phyloP scores from a whole-genome alignment of 2,329 filamentous ascomycete genomes.

The Apiospora rasikravindrae region DNA sequence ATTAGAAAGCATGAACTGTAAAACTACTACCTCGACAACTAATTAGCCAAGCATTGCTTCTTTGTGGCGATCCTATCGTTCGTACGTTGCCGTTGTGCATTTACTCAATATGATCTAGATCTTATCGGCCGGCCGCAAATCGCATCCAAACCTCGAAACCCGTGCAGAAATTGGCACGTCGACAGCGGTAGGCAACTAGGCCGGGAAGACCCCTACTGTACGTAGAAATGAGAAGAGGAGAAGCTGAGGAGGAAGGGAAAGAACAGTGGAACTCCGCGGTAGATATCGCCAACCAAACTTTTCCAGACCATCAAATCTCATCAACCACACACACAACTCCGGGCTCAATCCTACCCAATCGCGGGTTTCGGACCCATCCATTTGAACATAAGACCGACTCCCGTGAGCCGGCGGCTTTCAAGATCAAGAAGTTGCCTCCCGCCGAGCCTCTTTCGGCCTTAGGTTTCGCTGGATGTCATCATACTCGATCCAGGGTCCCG shows the following conservation, averaged over 20 bases:
- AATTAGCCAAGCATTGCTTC: not conserved
- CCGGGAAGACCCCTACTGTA: not conserved
- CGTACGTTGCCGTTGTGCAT: not conserved
- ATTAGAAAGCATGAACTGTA: not conserved
- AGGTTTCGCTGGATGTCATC: conserved; percentile 13
- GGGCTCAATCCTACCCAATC: conserved; percentile 1
- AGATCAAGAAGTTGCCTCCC: not conserved
- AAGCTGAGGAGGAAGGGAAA: not conserved
- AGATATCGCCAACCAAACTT: not conserved
- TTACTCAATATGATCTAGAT: conserved; percentile 11
- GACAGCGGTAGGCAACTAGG: not conserved
- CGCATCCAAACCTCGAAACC: not conserved
- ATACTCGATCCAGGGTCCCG: not conserved
- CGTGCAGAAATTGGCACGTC: conserved; percentile 7
- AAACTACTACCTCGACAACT: not conserved
- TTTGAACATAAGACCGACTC: not conserved
- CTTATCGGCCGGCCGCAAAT: conserved; percentile 21
- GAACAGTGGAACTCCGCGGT: not conserved
- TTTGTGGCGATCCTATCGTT: not conserved
- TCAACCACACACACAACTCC: not conserved
- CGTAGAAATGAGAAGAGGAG: not conserved
- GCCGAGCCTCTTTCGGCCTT: conserved; percentile 4
- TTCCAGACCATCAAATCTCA: not conserved
- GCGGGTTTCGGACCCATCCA: not conserved
- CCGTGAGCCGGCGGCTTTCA: not conserved